Evolutionary conservation across 2,329 filamentous ascomycete species (phyloP).

Genomic region (Alternaria ethzedia): DNA sequence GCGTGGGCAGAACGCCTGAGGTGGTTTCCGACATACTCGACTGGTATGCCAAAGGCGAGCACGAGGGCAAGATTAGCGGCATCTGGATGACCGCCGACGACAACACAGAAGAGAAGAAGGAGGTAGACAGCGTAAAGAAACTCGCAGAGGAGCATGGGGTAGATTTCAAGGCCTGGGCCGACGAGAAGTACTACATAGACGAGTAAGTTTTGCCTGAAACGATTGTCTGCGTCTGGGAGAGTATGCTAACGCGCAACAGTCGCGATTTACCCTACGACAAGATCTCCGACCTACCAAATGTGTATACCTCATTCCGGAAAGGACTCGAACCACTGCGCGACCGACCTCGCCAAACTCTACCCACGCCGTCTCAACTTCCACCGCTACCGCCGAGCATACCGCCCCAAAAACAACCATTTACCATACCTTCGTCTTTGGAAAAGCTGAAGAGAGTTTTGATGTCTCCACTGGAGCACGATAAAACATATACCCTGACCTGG

Average conservation of each 20-base stretch:
- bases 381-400: constrained; percentile 65
- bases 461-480: constrained; percentile 61
- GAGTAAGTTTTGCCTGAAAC: constrained; percentile 63
- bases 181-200: constrained; percentile 81
- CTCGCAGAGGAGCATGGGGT: constrained; percentile 61
- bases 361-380: constrained; percentile 64
- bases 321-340: constrained; percentile 72
- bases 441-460: constrained; percentile 62
- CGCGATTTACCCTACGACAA: constrained; percentile 68
- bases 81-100: constrained; percentile 79
- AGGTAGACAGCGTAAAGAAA: constrained; percentile 64
- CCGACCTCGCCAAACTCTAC: constrained; percentile 64
- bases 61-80: constrained; percentile 60
- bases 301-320: constrained; percentile 79
- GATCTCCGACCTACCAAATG: constrained; percentile 69
- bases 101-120: constrained; percentile 70
- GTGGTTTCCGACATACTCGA: constrained; percentile 66
- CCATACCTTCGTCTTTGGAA: constrained; percentile 63
- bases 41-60: constrained; percentile 40
- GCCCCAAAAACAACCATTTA: constrained; percentile 67
- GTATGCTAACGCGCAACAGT: constrained; percentile 51
- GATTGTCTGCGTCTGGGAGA: neutral
- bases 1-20: constrained; percentile 67
- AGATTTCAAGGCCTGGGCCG: constrained; percentile 69
- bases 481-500: constrained; percentile 55